Base-by-base conservation (phyloP, 1,284 basidiomycete genomes). In the Tylopilus orsonianus region DNA sequence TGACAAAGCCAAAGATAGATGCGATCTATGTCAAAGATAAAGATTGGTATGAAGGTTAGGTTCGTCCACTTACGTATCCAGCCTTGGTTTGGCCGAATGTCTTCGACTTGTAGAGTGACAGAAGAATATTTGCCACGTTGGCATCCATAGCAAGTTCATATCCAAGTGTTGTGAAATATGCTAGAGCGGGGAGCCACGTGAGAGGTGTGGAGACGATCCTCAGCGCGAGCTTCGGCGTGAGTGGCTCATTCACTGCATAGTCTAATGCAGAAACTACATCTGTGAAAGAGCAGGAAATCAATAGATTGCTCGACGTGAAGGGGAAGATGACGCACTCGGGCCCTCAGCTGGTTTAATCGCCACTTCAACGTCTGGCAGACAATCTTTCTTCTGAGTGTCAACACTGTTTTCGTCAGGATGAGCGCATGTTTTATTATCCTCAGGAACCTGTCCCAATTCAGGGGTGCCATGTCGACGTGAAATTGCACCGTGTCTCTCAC, bases 161-260 rank as follows among this genome's bases (percentile, higher is more conserved):
- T 1, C 83, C 83, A 52, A 85, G 83, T 8, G 77, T 78, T 2
- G 74, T 71, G 20, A 72, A 54, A 56, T 83, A 83, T 14, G 73
- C 76, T 10, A 82, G 57, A 1, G 77, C 65, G 2, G 80, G 79
- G 13, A 86, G 71, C 81, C 80, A 85, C 0, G 83, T 83, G n/a
- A 80, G 57, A 6, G 78, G 77, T 48, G 65, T 75, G 7, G 55
- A 19, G 23, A 79, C 35, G 39, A 83, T 70, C 32, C 59, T 55
- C 12, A 59, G 6, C 3, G 75, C 69, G 1, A 66, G 55, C 38
- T 60, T 56, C 27, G 61, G 29, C 3, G 80, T 79, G 14, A 81
- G 62, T 5, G 73, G 62, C 54, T 83, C 69, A 56, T 76, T 77
- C 36, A 81, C 69, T 9, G 79, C 80, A 9, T 75, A 61, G 55